Percentiles rank a stretch among this genome's conserved stretches.
phyloP scores from a whole-genome alignment of 2,329 filamentous ascomycete species.

The Elsinoe australis region DNA sequence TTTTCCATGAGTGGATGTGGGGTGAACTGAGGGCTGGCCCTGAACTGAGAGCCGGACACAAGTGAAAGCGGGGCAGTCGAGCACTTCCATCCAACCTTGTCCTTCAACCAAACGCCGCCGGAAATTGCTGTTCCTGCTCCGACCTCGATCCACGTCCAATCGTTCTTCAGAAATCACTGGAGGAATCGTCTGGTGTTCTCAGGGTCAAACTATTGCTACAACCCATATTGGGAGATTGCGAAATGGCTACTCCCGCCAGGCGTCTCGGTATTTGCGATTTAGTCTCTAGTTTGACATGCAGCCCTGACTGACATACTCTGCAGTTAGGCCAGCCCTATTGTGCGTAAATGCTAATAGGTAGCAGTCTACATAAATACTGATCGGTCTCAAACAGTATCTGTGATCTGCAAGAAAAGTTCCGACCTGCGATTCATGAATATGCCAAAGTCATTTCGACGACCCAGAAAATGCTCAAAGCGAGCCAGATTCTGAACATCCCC shows the following conservation, averaged over 20 bases:
- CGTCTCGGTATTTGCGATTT: conserved; percentile 19
- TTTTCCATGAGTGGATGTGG: conserved; percentile 8
- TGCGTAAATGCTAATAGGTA: conserved; percentile 16
- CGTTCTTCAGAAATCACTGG: too few species aligned
- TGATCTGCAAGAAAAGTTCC: conserved; percentile 91
- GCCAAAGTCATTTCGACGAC: conserved; percentile 57
- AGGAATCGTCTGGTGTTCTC: too few species aligned
- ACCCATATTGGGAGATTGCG: neutral
- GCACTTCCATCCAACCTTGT: conserved; percentile 3
- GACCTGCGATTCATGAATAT: conserved; percentile 73
- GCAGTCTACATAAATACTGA: neutral
- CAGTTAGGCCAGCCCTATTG: conserved; percentile 23
- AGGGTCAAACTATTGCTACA: too few species aligned
- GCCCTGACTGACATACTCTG: conserved; percentile 18
- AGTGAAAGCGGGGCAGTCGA: conserved; percentile 1
- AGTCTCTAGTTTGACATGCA: neutral
- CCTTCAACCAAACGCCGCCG: conserved; percentile 7
- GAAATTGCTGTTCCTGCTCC: conserved; percentile 13
- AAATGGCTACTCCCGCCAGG: conserved; percentile 19
- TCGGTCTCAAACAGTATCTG: conserved; percentile 59
- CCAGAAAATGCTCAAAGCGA: conserved; percentile 46
- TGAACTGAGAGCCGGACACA: neutral
- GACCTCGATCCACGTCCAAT: neutral
- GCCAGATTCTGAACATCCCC: conserved; percentile 57
- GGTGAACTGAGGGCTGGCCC: neutral